Conservation (phyloP, 2,329 filamentous ascomycete species). For the Nigrospora oryzae region DNA sequence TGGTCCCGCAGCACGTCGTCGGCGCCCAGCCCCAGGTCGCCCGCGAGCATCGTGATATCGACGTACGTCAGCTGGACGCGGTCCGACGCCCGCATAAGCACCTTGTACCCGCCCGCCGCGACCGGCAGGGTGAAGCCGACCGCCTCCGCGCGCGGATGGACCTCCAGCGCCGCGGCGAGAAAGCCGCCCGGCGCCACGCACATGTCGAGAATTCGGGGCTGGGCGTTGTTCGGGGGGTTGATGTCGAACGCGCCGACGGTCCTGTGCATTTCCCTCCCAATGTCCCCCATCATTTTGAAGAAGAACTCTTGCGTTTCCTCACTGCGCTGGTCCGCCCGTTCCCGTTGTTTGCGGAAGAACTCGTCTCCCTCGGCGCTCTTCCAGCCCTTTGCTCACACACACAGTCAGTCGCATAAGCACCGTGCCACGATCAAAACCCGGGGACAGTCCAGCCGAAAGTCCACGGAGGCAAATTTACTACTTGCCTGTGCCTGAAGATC, state of each 20-base stretch:
- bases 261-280: conserved; percentile 31
- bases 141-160: conserved; percentile 22
- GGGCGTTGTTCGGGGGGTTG: not conserved
- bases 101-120: conserved; percentile 28
- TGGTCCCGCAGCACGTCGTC: conserved; percentile 21
- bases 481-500: too few species aligned
- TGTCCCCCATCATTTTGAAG: conserved; percentile 31
- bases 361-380: too few species aligned
- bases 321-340: too few species aligned
- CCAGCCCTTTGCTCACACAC: too few species aligned
- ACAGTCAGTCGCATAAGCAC: too few species aligned
- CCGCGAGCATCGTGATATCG: conserved; percentile 44
- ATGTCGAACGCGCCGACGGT: conserved; percentile 22
- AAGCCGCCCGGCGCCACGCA: conserved; percentile 50
- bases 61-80: conserved; percentile 16
- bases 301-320: conserved; percentile 15
- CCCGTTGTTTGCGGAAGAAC: too few species aligned
- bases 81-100: conserved; percentile 15
- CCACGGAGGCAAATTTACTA: too few species aligned
- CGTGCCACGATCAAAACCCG: too few species aligned
- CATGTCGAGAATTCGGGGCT: conserved; percentile 36
- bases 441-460: too few species aligned
- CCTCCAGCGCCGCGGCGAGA: conserved; percentile 23
- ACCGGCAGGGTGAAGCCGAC: conserved; percentile 32
- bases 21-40: conserved; percentile 27